phyloP scores from a whole-genome alignment of 176 grass and related monocot genomes.

The Oryza coarctata region DNA sequence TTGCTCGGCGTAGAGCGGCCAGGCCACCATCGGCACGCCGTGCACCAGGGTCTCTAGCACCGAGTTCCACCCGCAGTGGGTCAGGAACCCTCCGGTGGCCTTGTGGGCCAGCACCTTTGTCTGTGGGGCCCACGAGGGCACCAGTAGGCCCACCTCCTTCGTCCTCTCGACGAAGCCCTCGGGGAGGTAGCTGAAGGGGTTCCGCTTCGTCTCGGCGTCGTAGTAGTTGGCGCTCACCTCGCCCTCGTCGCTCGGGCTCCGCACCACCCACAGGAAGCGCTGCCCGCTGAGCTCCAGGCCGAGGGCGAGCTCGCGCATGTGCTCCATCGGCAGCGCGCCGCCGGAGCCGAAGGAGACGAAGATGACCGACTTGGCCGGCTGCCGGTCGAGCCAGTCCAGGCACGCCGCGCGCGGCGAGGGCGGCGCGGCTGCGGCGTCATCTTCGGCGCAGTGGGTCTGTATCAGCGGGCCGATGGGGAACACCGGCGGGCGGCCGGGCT shows the following conservation, averaged over 20 bases:
- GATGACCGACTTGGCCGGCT: conserved; percentile 42
- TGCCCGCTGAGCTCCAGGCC: conserved; percentile 57
- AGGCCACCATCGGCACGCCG: conserved; percentile 63
- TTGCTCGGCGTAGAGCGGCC: conserved; percentile 66
- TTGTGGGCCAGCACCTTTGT: conserved; percentile 37
- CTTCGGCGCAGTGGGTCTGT: background rate
- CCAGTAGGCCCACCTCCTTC: conserved; percentile 12
- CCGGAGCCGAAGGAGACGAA: conserved; percentile 66
- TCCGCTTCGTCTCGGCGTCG: conserved; percentile 41
- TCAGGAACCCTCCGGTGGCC: conserved; percentile 57
- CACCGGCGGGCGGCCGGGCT: conserved; percentile 9
- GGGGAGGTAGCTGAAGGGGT: conserved; percentile 42
- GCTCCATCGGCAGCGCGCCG: conserved; percentile 19
- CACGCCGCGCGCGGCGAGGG: conserved; percentile 25
- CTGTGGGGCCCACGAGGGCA: conserved; percentile 52
- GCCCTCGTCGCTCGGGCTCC: conserved; percentile 48
- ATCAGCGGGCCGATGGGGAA: conserved; percentile 54
- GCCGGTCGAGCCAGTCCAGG: conserved; percentile 59
- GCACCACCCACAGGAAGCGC: conserved; percentile 66
- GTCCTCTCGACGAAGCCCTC: conserved; percentile 32
- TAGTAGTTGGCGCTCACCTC: conserved; percentile 43
- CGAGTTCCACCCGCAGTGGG: conserved; percentile 74
- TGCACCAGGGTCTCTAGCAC: conserved; percentile 45
- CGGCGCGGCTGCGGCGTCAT: too few relatives aligned
- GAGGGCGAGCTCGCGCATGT: conserved; percentile 53